phyloP scores from a whole-genome alignment of 176 grass and related monocot species.

The Paspalum vaginatum region DNA sequence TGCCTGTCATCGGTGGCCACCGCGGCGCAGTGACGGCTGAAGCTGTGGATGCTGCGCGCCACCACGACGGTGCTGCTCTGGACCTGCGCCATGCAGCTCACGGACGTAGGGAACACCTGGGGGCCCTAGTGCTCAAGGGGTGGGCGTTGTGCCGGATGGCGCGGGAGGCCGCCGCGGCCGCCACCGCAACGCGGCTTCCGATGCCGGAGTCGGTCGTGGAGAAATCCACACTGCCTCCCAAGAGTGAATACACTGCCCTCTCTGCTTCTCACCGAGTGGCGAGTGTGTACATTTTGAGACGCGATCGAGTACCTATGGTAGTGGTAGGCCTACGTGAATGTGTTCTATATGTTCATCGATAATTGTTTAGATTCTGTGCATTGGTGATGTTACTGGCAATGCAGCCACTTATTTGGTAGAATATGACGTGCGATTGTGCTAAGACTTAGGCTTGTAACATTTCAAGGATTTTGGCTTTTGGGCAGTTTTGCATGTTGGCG shows the following conservation, averaged over 20 bases:
- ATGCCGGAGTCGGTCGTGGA: conserved; percentile 40
- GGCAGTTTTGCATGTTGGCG: no score
- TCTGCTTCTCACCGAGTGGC: conserved; percentile 12
- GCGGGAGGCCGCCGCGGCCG: conserved; percentile 42
- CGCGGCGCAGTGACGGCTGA: conserved; percentile 51
- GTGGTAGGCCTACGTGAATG: neutral
- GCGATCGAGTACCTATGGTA: no score
- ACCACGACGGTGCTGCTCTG: conserved; percentile 60
- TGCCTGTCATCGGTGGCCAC: conserved; percentile 37
- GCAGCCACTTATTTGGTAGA: neutral
- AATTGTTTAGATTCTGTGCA: neutral
- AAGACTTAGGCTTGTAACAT: no score
- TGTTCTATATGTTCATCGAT: neutral
- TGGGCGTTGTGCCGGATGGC: conserved; percentile 63
- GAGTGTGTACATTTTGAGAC: neutral
- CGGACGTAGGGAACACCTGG: conserved; percentile 50
- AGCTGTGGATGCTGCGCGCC: conserved; percentile 63
- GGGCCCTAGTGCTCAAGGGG: conserved; percentile 59
- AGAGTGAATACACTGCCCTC: conserved; percentile 56
- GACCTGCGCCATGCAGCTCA: conserved; percentile 72
- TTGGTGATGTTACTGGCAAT: neutral
- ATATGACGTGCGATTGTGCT: neutral
- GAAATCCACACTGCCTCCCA: conserved; percentile 52
- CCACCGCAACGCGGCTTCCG: neutral
- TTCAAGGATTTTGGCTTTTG: neutral